Evolutionary conservation across 2,329 filamentous ascomycete species (phyloP).

Genomic region (Exophiala sp.): DNA sequence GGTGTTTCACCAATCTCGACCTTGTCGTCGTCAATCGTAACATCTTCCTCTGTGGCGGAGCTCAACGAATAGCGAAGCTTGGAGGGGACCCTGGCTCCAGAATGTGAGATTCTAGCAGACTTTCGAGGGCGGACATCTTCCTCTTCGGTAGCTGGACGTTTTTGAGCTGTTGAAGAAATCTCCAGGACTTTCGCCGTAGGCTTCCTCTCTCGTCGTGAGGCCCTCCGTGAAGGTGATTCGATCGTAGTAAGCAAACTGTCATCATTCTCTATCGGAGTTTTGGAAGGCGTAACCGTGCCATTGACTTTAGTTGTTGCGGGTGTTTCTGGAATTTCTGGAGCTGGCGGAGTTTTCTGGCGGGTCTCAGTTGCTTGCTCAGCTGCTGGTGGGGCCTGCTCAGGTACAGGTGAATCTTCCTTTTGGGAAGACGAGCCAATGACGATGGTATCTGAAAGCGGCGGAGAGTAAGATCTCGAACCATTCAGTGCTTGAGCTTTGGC

Average conservation of each 20-base stretch:
- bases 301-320: not conserved
- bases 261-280: not conserved
- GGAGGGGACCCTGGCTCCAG: conserved; percentile 16
- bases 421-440: conserved; percentile 8
- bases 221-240: conserved; percentile 13
- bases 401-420: not conserved
- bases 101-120: conserved; percentile 12
- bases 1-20: not conserved
- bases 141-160: conserved; percentile 13
- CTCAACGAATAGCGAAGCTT: conserved; percentile 19
- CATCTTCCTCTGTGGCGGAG: conserved; percentile 3
- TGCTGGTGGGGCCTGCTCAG: conserved; percentile 1
- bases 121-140: conserved; percentile 16
- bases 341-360: not conserved
- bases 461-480: conserved; percentile 9
- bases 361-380: not conserved
- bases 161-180: conserved; percentile 8
- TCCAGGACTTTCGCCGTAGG: conserved; percentile 19
- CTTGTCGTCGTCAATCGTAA: not conserved
- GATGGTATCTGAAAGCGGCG: conserved; percentile 15
- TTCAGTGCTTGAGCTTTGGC: conserved; percentile 22
- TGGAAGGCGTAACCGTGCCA: not conserved
- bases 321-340: conserved; percentile 1
- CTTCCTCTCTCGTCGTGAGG: conserved; percentile 20
- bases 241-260: not conserved